phyloP scores from a whole-genome alignment of 169 alveolate genomes.

The Eimeria praecox region DNA sequence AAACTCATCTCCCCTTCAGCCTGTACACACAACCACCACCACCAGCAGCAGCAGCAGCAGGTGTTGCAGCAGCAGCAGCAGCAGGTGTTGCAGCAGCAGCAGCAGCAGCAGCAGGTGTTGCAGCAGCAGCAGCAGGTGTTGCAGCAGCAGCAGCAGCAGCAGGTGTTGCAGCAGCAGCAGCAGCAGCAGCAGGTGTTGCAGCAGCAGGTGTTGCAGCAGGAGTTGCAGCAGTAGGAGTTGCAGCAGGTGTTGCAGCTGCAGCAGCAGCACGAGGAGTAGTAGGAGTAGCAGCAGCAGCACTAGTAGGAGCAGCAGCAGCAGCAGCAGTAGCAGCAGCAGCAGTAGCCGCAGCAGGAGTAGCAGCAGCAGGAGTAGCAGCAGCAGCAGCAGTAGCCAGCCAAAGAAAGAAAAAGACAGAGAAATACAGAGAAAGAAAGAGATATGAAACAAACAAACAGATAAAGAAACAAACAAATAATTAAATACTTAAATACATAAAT shows the following conservation, averaged over 20 bases:
- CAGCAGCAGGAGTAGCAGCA: not conserved
- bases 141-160: no score
- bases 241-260: not conserved
- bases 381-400: not conserved
- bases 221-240: not conserved
- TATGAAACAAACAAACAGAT: no score
- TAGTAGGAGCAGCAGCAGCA: not conserved
- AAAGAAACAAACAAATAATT: not conserved
- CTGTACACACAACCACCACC: not conserved
- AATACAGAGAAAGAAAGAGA: not conserved
- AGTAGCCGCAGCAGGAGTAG: no score
- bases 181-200: not conserved
- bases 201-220: not conserved
- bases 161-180: no score
- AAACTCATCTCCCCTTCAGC: constrained; percentile 20
- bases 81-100: not conserved
- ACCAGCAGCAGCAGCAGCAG: constrained; percentile 38
- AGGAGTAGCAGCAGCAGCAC: constrained; percentile 9
- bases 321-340: not conserved
- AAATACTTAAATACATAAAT: not conserved
- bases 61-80: not conserved
- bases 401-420: not conserved
- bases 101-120: not conserved
- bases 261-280: not conserved
- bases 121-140: not conserved